These are phyloP conservation scores for Cyamopsis tetragonoloba DNA, from an alignment of 306 rosid species.

Conservation along the genomic window DNA sequence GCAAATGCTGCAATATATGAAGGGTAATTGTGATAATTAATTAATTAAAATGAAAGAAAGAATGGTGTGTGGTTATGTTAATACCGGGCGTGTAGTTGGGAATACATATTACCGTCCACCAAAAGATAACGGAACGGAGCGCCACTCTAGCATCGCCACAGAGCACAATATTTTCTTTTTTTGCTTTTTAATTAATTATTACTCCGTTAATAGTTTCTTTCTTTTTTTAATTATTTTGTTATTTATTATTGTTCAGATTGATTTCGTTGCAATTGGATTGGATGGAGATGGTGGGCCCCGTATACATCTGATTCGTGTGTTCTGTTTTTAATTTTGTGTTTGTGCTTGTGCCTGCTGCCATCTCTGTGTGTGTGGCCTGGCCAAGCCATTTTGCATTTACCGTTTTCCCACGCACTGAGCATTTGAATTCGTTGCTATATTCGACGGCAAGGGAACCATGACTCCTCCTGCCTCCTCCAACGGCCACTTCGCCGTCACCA, in stretches of 20 bases:
- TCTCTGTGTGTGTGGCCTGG: not conserved
- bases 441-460: conserved; percentile 30
- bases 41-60: not conserved
- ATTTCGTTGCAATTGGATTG: not conserved
- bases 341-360: not conserved
- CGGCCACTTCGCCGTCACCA: conserved; percentile 32
- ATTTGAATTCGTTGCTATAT: conserved; percentile 24
- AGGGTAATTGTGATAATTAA: not conserved
- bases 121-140: not conserved
- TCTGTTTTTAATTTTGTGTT: not conserved
- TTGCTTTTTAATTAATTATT: not conserved
- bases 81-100: too few species aligned
- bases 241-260: not conserved
- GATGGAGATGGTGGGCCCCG: conserved; percentile 19
- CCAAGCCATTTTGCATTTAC: not conserved
- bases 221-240: not conserved
- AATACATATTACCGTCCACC: not conserved
- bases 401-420: conserved; percentile 29
- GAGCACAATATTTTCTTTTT: not conserved
- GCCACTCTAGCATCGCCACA: conserved; percentile 23
- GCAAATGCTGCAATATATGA: too few species aligned
- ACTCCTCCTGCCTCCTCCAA: conserved; percentile 40
- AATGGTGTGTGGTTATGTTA: not conserved
- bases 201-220: not conserved
- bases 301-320: not conserved